phyloP scores from a whole-genome alignment of 2,329 filamentous ascomycete species.

The Arthrobotrys conoides region DNA sequence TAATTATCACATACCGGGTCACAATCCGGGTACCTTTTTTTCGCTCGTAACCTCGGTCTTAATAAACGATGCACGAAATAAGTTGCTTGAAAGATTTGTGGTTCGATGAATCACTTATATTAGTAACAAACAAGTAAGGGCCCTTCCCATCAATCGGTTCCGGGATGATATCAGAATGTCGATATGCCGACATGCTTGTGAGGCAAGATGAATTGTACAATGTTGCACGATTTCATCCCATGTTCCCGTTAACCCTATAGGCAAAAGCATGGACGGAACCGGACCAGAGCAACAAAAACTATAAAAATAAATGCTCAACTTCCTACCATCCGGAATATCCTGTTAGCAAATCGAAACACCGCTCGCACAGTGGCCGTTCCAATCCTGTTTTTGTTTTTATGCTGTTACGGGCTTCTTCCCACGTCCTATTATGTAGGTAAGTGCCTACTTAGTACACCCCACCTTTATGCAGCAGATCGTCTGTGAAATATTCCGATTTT shows the following conservation, averaged over 20 bases:
- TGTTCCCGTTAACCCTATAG: conserved; percentile 34
- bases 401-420: not conserved
- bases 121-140: conserved; percentile 41
- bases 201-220: conserved; percentile 46
- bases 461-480: conserved; percentile 58
- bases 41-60: conserved; percentile 38
- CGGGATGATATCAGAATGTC: conserved; percentile 2
- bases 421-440: not conserved
- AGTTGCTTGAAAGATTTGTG: not conserved
- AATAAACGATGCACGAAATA: conserved; percentile 35
- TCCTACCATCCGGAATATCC: conserved; percentile 2
- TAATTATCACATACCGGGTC: conserved; percentile 45
- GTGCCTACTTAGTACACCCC: conserved; percentile 39
- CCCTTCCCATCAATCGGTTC: conserved; percentile 10
- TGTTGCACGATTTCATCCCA: conserved; percentile 38
- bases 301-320: conserved; percentile 20
- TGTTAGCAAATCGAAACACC: conserved; percentile 10
- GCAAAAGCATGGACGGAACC: conserved; percentile 6
- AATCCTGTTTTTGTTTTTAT: conserved; percentile 3
- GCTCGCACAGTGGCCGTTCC: conserved; percentile 8
- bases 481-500: conserved; percentile 58
- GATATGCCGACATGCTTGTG: conserved; percentile 15
- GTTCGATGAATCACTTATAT: conserved; percentile 39
- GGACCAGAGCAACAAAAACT: not conserved
- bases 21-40: conserved; percentile 21